Conservation (phyloP, 345 rosid species). For the Bruguiera parviflora region DNA sequence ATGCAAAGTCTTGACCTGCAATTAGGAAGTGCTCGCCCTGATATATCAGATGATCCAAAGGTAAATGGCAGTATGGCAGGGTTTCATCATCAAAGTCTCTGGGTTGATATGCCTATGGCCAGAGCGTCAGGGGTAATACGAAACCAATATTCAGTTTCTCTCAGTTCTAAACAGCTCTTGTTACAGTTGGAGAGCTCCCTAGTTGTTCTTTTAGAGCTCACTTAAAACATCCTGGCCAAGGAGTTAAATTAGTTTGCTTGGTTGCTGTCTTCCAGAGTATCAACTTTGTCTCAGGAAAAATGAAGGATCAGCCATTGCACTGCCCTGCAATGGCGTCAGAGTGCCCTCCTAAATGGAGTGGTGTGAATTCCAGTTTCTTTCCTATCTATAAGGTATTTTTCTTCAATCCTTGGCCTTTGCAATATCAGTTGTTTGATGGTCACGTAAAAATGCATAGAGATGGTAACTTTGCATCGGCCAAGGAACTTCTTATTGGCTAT, state of each 20-base stretch:
- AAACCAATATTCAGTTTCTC: not conserved
- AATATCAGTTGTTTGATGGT: not conserved
- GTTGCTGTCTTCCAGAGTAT: slow-evolving; percentile 21
- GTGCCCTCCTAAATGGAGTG: slow-evolving; percentile 34
- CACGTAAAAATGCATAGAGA: not conserved
- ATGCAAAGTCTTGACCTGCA: slow-evolving; percentile 45
- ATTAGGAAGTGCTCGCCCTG: slow-evolving; percentile 55
- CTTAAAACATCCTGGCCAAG: not conserved
- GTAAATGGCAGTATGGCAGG: slow-evolving; percentile 11
- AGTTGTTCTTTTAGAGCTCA: not conserved
- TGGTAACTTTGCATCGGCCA: not conserved
- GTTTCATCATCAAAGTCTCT: slow-evolving; percentile 16
- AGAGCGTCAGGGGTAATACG: slow-evolving; percentile 29
- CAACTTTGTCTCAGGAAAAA: slow-evolving; percentile 27
- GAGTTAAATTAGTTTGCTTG: no score
- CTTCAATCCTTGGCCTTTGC: not conserved
- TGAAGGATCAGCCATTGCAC: slow-evolving; percentile 23
- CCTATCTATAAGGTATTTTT: slow-evolving; percentile 40
- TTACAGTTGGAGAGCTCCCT: not conserved
- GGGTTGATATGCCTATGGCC: slow-evolving; percentile 20
- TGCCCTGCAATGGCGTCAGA: slow-evolving; percentile 29
- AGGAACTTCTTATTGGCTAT: no score
- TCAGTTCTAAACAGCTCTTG: not conserved
- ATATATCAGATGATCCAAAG: slow-evolving; percentile 20
- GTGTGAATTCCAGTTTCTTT: slow-evolving; percentile 33